Evolutionary conservation across 73 alveolate genomes (phyloP).

Genomic region (Tetrahymena elliotti): DNA sequence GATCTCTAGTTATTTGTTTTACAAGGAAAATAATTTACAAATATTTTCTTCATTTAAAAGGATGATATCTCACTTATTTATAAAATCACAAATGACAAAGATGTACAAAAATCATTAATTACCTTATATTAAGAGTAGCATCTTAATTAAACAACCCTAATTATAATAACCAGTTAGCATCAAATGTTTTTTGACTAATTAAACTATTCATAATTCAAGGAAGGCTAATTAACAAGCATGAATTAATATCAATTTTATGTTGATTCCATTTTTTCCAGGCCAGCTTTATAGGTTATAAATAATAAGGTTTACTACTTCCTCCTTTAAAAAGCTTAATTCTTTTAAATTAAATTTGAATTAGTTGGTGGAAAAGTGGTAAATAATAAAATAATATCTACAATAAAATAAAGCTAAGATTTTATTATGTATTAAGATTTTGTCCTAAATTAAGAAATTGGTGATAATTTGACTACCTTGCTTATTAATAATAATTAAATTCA

Average conservation of each 20-base stretch:
- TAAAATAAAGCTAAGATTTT: neutral
- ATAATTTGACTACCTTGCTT: neutral
- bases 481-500: too few species aligned
- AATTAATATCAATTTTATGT: too few species aligned
- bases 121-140: too few species aligned
- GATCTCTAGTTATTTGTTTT: too few species aligned
- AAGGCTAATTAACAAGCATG: neutral
- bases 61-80: too few species aligned
- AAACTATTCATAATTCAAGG: neutral
- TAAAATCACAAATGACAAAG: too few species aligned
- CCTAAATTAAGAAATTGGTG: neutral
- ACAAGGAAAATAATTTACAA: too few species aligned
- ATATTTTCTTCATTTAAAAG: too few species aligned
- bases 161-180: too few species aligned
- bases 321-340: neutral
- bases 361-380: neutral
- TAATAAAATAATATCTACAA: neutral
- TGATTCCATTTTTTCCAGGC: neutral
- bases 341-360: neutral
- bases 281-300: neutral
- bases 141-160: neutral
- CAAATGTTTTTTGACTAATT: neutral
- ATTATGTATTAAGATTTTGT: neutral
- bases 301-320: too few species aligned
- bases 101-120: too few species aligned